Evolutionary conservation across 768 basidiomycete species (phyloP), one percentile per base, ranked within the genome.

Genomic region (Lactarius akahatsu): DNA sequence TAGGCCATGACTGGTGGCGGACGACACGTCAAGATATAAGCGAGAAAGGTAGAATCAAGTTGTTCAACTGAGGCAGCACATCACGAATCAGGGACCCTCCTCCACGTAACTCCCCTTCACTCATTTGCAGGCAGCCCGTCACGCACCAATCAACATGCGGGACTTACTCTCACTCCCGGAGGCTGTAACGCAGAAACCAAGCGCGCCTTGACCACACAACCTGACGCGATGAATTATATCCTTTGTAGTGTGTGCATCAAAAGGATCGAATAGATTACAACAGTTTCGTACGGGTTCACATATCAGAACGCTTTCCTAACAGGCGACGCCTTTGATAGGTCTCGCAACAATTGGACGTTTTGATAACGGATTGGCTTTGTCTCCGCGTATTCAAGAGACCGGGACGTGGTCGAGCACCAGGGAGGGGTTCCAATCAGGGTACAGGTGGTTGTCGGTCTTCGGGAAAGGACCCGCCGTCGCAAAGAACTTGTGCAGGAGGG

Each of bases 401-500:
- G 55, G 55, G 28, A 30, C 16, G 30, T 57, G 1, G 41, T 70
- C 65, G 28, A 63, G 45, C 8, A 61, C 65, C 18, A 23, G 58
- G 26, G 52, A 61, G 34, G 70, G 70, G 34, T 71, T 67, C 65
- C 64, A 71, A 11, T 55, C 65, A 7, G 70, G 69, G 34, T 52
- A 71, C 16, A 54, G 28, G 15, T 63, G 40, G 15, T 70, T 71
- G 61, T 69, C 65, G 8, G 69, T 62, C 26, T n/a, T 30, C 8
- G 26, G 52, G 34, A 63, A 41, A 3, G 57, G 61, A 4, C 68
- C 71, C 3, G 54, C 52, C 20, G 67, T 61, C 5, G 68, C 71
- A 60, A 56, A 72, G 36, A 32, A 13, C 34, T 54, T 62, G n/a
- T 62, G 59, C 36, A 72, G 23, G 43, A 40, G 13, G 28, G 59